Percentiles rank a stretch among this genome's conserved stretches.
phyloP scores from a whole-genome alignment of 441 rosid species.

The Euphorbia corollata region DNA sequence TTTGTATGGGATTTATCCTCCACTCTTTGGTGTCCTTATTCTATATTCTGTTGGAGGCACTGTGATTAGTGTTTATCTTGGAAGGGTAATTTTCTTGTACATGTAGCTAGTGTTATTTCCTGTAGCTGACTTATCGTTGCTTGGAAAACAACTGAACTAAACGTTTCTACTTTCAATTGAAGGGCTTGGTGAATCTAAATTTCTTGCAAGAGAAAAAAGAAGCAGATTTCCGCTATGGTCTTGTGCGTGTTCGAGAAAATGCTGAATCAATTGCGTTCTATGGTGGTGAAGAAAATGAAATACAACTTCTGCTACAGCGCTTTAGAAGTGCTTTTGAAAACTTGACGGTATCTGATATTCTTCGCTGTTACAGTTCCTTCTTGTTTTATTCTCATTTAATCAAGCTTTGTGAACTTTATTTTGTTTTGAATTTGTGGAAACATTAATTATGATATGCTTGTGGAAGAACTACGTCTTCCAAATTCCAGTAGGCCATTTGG shows the following conservation, averaged over 20 bases:
- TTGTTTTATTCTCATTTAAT: not conserved
- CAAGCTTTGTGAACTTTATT: too few relatives aligned
- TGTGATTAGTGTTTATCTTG: conserved; percentile 68
- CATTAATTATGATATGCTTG: too few relatives aligned
- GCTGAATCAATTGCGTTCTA: conserved; percentile 96
- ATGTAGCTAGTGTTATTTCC: not conserved
- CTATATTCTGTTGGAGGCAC: conserved; percentile 83
- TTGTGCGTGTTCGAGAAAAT: conserved; percentile 92
- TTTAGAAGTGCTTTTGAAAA: conserved; percentile 82
- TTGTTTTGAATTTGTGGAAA: too few relatives aligned
- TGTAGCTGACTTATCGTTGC: not conserved
- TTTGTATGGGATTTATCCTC: conserved; percentile 83
- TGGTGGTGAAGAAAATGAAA: conserved; percentile 83
- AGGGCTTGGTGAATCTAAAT: conserved; percentile 82
- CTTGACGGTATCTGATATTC: conserved; percentile 40
- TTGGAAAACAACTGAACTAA: not conserved
- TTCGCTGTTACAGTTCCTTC: not conserved
- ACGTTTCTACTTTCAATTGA: conserved; percentile 24
- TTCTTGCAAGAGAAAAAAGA: conserved; percentile 97
- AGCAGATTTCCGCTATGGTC: conserved; percentile 94
- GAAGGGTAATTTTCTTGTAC: conserved; percentile 49
- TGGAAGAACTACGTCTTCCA: too few relatives aligned
- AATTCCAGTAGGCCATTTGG: too few relatives aligned
- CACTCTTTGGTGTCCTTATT: conserved; percentile 71
- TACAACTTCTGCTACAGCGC: conserved; percentile 79